Conservation (phyloP, 306 rosid genomes). For the Chamaecrista fasciculata region DNA sequence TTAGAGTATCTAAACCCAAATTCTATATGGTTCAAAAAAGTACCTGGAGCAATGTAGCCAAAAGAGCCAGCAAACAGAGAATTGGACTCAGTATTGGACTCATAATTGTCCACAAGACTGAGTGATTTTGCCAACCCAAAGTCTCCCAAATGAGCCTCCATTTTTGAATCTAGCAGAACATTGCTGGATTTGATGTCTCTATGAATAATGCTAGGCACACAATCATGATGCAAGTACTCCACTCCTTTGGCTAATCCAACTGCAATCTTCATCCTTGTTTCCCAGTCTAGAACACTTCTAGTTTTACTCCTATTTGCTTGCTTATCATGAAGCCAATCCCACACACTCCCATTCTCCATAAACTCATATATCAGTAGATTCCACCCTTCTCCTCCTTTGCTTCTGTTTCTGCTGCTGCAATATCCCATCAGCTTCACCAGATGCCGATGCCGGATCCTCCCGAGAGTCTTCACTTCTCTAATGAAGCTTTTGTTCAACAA, state of each 20-base stretch:
- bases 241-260: conserved; percentile 84
- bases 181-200: conserved; percentile 91
- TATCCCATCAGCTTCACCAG: conserved; percentile 86
- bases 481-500: conserved; percentile 68
- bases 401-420: conserved; percentile 57
- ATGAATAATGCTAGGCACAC: conserved; percentile 81
- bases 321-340: conserved; percentile 87
- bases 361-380: conserved; percentile 81
- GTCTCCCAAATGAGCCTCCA: conserved; percentile 98
- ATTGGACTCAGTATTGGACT: conserved; percentile 66
- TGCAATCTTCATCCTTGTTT: conserved; percentile 72
- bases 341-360: conserved; percentile 90
- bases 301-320: conserved; percentile 43
- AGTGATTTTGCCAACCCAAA: conserved; percentile 83
- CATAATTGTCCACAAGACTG: conserved; percentile 48
- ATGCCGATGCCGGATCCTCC: conserved; percentile 88
- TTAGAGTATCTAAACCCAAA: too few relatives aligned
- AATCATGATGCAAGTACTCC: conserved; percentile 92
- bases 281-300: conserved; percentile 74
- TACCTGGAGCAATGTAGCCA: conserved; percentile 98
- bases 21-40: not conserved
- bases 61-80: conserved; percentile 87
- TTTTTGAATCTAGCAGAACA: conserved; percentile 68
- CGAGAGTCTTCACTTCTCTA: conserved; percentile 84
- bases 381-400: conserved; percentile 45